A percentile compares a stretch with the other conserved stretches of the same genome.
Evolutionary conservation across 352 stramenopile species (phyloP).

Genomic region (Pythium aphanidermatum): DNA sequence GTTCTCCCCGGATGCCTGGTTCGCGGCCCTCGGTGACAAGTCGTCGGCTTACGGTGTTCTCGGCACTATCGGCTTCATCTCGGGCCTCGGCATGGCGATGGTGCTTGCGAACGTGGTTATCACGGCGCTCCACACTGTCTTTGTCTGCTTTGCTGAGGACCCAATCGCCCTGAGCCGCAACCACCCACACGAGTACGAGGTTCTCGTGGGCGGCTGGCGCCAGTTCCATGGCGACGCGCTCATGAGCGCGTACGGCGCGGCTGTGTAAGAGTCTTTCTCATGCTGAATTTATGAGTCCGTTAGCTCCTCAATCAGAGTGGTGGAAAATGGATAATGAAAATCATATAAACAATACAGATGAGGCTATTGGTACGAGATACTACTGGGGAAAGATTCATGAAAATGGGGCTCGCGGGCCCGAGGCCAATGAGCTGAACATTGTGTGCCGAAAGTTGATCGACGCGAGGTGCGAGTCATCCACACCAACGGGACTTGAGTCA

Average conservation of each 20-base stretch:
- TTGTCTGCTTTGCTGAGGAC: slow-evolving; percentile 86
- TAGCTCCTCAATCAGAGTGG: neutral
- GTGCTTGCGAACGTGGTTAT: slow-evolving; percentile 81
- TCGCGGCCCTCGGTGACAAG: slow-evolving; percentile 41
- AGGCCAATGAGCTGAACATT: neutral
- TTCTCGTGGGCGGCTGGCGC: slow-evolving; percentile 67
- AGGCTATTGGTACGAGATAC: neutral
- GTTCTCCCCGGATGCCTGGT: slow-evolving; percentile 58
- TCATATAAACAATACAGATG: neutral
- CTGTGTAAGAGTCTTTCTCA: slow-evolving; percentile 42
- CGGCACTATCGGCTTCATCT: slow-evolving; percentile 68
- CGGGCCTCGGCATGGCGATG: slow-evolving; percentile 76
- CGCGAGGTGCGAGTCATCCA: too few species aligned
- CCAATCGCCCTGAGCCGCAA: slow-evolving; percentile 78
- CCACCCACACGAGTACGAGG: slow-evolving; percentile 76
- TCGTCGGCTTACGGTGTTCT: slow-evolving; percentile 45
- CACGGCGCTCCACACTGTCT: slow-evolving; percentile 79
- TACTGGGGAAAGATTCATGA: slow-evolving; percentile 8
- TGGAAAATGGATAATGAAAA: too few species aligned
- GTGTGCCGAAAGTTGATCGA: slow-evolving; percentile 6
- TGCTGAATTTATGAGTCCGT: neutral
- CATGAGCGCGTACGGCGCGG: slow-evolving; percentile 54
- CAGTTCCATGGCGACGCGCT: slow-evolving; percentile 79
- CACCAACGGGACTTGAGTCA: too few species aligned
- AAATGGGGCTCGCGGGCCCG: slow-evolving; percentile 4